These are phyloP conservation scores for Rickenella mellea DNA, from an alignment of 768 basidiomycete genomes.

Conservation along the genomic window DNA sequence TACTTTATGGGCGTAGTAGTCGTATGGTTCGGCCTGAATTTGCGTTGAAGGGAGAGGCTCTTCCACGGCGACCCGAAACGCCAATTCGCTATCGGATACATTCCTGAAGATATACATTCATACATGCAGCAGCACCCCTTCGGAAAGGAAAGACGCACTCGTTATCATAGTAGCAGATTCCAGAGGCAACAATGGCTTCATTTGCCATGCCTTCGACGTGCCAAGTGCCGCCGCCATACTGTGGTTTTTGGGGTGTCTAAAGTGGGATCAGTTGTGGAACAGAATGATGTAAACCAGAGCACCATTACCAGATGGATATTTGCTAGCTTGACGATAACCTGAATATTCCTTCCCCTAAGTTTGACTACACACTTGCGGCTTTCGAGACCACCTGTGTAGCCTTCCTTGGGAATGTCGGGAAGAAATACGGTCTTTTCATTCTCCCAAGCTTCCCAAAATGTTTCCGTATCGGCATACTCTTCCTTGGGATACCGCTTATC, in stretches of 20 bases:
- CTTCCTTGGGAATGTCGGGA: conserved; percentile 32
- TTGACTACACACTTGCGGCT: conserved; percentile 17
- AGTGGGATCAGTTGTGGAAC: not conserved
- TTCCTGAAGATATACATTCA: conserved; percentile 21
- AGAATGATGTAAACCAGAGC: no score
- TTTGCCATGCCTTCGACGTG: conserved; percentile 24
- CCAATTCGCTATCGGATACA: conserved; percentile 19
- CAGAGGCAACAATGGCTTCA: conserved; percentile 6
- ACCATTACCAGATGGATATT: conserved; percentile 18
- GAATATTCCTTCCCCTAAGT: conserved; percentile 14
- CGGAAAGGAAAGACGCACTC: not conserved
- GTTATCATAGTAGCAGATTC: conserved; percentile 9
- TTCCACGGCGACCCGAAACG: conserved; percentile 19
- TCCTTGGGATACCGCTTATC: no score
- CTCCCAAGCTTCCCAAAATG: no score
- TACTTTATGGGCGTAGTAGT: conserved; percentile 12
- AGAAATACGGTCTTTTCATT: conserved; percentile 32
- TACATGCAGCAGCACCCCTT: conserved; percentile 6
- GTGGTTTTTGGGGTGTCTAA: conserved; percentile 19
- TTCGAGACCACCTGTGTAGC: conserved; percentile 40
- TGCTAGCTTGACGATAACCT: conserved; percentile 32
- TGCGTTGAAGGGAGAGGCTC: conserved; percentile 4
- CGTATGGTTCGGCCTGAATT: not conserved
- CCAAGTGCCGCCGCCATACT: conserved; percentile 23
- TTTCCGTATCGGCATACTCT: no score